Evolutionary conservation across 2,329 filamentous ascomycete genomes (phyloP), one percentile per base, ranked within the genome.

Genomic region (Monilinia laxa): DNA sequence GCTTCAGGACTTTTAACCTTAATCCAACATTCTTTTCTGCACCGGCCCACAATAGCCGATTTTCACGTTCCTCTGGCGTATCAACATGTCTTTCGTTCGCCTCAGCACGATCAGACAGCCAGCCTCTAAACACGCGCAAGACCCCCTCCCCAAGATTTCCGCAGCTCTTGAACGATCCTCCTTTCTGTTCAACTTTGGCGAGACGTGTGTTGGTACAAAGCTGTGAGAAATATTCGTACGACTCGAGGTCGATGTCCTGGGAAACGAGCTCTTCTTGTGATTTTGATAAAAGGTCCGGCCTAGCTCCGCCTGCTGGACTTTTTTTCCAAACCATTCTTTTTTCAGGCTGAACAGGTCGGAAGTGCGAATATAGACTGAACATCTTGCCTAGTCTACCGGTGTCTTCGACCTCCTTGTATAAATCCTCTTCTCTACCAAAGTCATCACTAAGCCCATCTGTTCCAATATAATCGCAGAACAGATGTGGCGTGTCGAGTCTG

Each of bases 221-320:
- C 77, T 95, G 91, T 0, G 89, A 88, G 75, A 95, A 93, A 28
- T 87, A 79, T 77, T 93, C 90, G 69, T 86, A 84, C 1, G 84
- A 84, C 70, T 93, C 91, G 1, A 96, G 80, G 57, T 82, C 81
- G 47, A 94, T 75, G 10, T 84, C 84, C 66, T 90, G 84, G 14
- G 80, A 83, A 3, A 89, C 84, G 9, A 81, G 76, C 25, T 83
- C 80, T 47, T 79, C 77, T 40, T 75, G 70, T 66, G 73, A 64
- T 45, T 67, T 66, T 16, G 70, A 49, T 75, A 72, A 67, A 47
- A 68, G 70, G n/a, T 71, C 72, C 25, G 62, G 49, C n/a, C 58
- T 47, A 69, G 70, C 67, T 62, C 70, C 67, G 81, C 81, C 82
- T 9, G 80, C 78, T 6, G 68, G 62, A 53, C 62, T 68, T 35